Percentiles rank a stretch among this genome's conserved stretches.
Conservation (phyloP, 2,329 filamentous ascomycete species). For the Tolypocladium album region DNA sequence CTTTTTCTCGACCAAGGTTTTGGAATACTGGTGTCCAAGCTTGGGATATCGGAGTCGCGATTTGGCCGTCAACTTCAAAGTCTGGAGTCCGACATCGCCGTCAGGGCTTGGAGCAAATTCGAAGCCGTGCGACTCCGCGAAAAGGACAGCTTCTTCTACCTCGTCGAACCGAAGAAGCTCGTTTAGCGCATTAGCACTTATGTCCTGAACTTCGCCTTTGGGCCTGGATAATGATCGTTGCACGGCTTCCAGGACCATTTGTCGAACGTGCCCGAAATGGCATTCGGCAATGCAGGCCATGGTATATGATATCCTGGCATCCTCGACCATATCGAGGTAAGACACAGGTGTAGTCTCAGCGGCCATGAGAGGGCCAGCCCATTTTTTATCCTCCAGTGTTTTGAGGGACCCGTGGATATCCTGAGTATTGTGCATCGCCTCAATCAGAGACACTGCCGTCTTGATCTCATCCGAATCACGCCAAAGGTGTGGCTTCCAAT, state of each 20-base stretch:
- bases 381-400: conserved; percentile 22
- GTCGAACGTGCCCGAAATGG: conserved; percentile 52
- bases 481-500: conserved; percentile 47
- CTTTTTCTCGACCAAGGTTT: conserved; percentile 48
- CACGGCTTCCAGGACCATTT: conserved; percentile 44
- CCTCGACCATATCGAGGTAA: conserved; percentile 51
- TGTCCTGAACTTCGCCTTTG: conserved; percentile 46
- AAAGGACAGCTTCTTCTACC: conserved; percentile 52
- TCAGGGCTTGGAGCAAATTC: conserved; percentile 32
- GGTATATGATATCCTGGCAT: conserved; percentile 49
- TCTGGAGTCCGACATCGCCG: conserved; percentile 23
- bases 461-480: conserved; percentile 45
- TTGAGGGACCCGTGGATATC: conserved; percentile 47
- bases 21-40: conserved; percentile 45
- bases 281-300: conserved; percentile 61
- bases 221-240: conserved; percentile 45
- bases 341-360: conserved; percentile 38
- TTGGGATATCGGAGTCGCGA: conserved; percentile 35
- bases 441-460: conserved; percentile 49
- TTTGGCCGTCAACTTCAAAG: conserved; percentile 33
- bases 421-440: conserved; percentile 47
- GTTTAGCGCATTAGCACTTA: conserved; percentile 46
- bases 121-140: conserved; percentile 49
- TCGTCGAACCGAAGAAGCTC: conserved; percentile 55
- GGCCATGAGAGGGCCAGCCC: conserved; percentile 33